Conservation (phyloP, 2,329 filamentous ascomycete genomes). For the Phaeosphaeriaceae sp. region DNA sequence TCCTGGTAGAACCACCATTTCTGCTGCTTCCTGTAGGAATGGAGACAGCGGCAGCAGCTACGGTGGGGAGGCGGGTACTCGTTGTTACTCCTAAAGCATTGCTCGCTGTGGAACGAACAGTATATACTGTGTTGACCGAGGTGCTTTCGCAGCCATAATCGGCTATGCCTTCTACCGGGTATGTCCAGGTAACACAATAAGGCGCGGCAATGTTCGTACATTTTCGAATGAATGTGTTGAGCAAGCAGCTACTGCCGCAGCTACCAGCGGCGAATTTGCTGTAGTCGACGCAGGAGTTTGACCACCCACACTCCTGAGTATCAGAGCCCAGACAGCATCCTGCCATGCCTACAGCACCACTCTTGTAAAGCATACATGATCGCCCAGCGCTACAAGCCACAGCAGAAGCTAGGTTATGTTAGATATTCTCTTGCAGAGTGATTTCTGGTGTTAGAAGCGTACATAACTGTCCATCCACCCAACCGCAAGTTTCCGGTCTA, state of each 20-base stretch:
- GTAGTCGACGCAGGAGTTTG: constrained; percentile 35
- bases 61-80: constrained; percentile 23
- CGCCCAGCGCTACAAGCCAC: constrained; percentile 20
- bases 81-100: constrained; percentile 21
- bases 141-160: constrained; percentile 32
- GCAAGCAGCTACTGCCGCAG: constrained; percentile 24
- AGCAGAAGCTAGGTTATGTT: constrained; percentile 12
- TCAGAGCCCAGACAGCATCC: constrained; percentile 34
- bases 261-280: constrained; percentile 13
- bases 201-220: constrained; percentile 23
- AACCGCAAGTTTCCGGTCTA: constrained; percentile 31
- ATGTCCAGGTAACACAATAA: constrained; percentile 40
- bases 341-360: constrained; percentile 27
- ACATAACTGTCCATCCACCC: constrained; percentile 29
- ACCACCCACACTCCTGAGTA: constrained; percentile 31
- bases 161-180: constrained; percentile 21
- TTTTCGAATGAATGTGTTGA: constrained; percentile 31
- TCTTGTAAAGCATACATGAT: constrained; percentile 37
- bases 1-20: constrained; percentile 5
- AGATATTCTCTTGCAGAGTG: neutral
- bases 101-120: constrained; percentile 19
- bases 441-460: neutral
- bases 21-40: neutral
- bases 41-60: constrained; percentile 4
- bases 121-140: constrained; percentile 17